Conservation (phyloP, 75 land plant species). For the Larix kaempferi region DNA sequence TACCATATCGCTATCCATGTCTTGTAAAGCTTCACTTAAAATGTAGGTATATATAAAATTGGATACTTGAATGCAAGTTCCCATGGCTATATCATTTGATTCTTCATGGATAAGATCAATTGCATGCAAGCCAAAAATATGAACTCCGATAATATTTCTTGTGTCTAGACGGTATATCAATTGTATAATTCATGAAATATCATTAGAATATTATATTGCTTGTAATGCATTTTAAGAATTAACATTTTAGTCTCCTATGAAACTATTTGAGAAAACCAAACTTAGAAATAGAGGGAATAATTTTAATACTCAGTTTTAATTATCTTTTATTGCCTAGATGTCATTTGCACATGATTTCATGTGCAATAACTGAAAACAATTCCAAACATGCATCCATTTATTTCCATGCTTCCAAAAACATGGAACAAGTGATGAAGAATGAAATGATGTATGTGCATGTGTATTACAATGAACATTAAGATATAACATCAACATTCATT, state of each 20-base stretch:
- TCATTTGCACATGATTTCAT: background rate
- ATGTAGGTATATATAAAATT: background rate
- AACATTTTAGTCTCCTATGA: background rate
- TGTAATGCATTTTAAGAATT: background rate
- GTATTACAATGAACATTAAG: background rate
- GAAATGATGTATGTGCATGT: background rate
- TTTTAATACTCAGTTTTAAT: background rate
- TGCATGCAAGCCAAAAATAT: constrained; percentile 97
- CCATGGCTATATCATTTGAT: constrained; percentile 97
- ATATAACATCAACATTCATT: background rate
- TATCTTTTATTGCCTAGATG: background rate
- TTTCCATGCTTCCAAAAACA: background rate
- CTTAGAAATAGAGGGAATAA: background rate
- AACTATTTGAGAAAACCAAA: background rate
- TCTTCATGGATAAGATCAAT: constrained; percentile 99
- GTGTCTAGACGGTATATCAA: constrained; percentile 94
- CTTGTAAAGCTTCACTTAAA: background rate
- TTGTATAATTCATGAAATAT: constrained; percentile 31
- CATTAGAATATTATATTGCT: background rate
- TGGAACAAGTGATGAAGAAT: background rate
- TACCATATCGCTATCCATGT: background rate
- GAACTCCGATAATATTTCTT: constrained; percentile 97
- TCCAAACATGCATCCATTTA: background rate
- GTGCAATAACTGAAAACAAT: too few species aligned
- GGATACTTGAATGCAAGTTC: constrained; percentile 77